Percentiles rank a stretch among this genome's conserved stretches.
These are phyloP conservation scores for Bacidia gigantensis DNA, from an alignment of 495 filamentous ascomycete species.

Conservation along the genomic window DNA sequence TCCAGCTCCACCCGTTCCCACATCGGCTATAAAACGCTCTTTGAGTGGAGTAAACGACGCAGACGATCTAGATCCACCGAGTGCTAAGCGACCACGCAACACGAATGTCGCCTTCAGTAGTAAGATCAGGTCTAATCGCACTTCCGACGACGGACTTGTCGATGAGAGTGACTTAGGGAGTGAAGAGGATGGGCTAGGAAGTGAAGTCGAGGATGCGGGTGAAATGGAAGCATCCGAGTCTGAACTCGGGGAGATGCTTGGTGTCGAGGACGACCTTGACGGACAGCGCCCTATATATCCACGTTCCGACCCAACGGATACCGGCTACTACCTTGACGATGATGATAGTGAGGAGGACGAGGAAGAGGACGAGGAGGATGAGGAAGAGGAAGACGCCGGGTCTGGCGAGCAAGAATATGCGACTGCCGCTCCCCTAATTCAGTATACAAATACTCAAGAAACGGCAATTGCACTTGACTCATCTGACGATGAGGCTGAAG, in stretches of 20 bases:
- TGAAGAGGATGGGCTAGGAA: neutral
- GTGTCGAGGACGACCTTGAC: too few species aligned
- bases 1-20: neutral
- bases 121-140: neutral
- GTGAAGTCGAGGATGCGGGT: neutral
- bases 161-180: neutral
- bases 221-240: neutral
- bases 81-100: neutral
- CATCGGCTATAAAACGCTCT: neutral
- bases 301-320: too few species aligned
- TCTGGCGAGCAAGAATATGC: neutral
- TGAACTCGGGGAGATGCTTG: too few species aligned
- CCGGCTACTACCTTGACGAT: too few species aligned
- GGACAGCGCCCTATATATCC: too few species aligned
- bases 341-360: neutral
- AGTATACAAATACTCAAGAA: slow-evolving; percentile 8
- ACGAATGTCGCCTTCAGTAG: neutral
- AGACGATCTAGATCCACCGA: neutral
- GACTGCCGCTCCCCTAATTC: neutral
- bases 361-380: neutral
- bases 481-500: slow-evolving; percentile 7
- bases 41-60: neutral
- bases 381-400: neutral
- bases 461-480: slow-evolving; percentile 6
- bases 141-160: neutral